Evolutionary conservation across 805 yeast species (phyloP).

Genomic region (Nakazawaea laoshanensis): DNA sequence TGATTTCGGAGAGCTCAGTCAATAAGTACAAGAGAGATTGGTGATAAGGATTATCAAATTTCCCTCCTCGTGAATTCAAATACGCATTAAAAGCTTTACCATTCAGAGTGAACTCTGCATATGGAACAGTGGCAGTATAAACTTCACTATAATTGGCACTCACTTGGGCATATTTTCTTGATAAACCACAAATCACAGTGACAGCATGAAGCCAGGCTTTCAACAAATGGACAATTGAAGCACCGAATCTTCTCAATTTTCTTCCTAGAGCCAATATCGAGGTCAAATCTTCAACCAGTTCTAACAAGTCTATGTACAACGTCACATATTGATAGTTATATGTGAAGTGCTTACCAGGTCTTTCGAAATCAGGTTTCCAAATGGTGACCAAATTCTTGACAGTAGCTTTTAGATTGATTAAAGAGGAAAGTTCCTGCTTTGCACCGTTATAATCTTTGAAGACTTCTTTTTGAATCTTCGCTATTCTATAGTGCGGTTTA

Average conservation of each 20-base stretch:
- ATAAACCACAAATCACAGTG: constrained; percentile 39
- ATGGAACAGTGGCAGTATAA: constrained; percentile 35
- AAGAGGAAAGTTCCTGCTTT: constrained; percentile 48
- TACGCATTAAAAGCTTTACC: constrained; percentile 23
- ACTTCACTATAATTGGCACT: constrained; percentile 42
- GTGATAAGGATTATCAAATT: constrained; percentile 24
- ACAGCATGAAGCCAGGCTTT: constrained; percentile 63
- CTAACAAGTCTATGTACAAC: constrained; percentile 51
- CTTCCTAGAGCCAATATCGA: constrained; percentile 54
- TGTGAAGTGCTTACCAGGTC: constrained; percentile 89
- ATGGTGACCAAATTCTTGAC: constrained; percentile 70
- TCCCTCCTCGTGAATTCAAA: constrained; percentile 19
- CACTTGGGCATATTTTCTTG: constrained; percentile 34
- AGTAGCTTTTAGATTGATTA: constrained; percentile 58
- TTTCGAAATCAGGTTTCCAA: constrained; percentile 89
- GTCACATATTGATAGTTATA: constrained; percentile 63
- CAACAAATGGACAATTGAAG: constrained; percentile 62
- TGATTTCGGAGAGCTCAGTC: constrained; percentile 46
- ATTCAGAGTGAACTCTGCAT: constrained; percentile 31
- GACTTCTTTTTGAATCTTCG: constrained; percentile 51
- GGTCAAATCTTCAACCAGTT: constrained; percentile 45
- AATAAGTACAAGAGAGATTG: constrained; percentile 31
- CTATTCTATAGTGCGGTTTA: constrained; percentile 65
- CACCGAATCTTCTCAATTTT: constrained; percentile 68
- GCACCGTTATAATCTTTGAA: constrained; percentile 47